Percentiles rank a stretch among this genome's conserved stretches.
These are phyloP conservation scores for Sphagnum magellanicum DNA, from an alignment of 228 moss, liverwort and hornwort species.

Conservation along the genomic window DNA sequence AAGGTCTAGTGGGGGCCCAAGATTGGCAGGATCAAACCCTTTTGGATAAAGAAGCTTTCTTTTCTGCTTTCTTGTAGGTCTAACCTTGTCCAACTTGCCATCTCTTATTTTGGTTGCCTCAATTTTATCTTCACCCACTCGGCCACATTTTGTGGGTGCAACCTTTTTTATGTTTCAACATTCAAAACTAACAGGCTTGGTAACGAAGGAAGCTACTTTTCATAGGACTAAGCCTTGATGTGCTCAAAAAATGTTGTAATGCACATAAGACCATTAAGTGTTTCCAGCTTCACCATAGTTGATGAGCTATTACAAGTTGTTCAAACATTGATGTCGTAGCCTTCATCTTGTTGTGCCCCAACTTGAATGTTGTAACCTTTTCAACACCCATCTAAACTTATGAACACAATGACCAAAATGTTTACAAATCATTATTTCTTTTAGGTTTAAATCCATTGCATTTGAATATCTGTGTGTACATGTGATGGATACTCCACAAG, in stretches of 20 bases:
- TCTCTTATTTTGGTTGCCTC: constrained; percentile 48
- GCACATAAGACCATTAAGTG: constrained; percentile 74
- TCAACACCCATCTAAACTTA: constrained; percentile 4
- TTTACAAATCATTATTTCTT: no score
- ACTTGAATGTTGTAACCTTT: constrained; percentile 84
- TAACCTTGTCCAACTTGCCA: constrained; percentile 52
- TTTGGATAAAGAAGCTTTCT: constrained; percentile 85
- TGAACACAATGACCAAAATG: neutral
- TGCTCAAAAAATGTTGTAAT: constrained; percentile 73
- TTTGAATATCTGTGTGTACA: no score
- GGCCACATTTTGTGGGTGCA: constrained; percentile 64
- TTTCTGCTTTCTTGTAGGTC: constrained; percentile 81
- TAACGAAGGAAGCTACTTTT: constrained; percentile 72
- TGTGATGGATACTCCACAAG: no score
- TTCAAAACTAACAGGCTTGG: constrained; percentile 54
- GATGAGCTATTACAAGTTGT: constrained; percentile 70
- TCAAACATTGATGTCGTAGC: constrained; percentile 75
- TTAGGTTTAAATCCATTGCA: no score
- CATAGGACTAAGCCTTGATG: constrained; percentile 70
- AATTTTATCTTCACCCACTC: constrained; percentile 50
- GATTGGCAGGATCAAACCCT: constrained; percentile 87
- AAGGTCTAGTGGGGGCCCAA: constrained; percentile 95
- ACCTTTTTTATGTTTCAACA: constrained; percentile 71
- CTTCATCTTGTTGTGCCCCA: constrained; percentile 76
- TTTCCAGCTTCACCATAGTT: constrained; percentile 64